Evolutionary conservation across 1,284 basidiomycete genomes (phyloP), one percentile per base, ranked within the genome.

Genomic region (Coniferiporia sulphurascens): DNA sequence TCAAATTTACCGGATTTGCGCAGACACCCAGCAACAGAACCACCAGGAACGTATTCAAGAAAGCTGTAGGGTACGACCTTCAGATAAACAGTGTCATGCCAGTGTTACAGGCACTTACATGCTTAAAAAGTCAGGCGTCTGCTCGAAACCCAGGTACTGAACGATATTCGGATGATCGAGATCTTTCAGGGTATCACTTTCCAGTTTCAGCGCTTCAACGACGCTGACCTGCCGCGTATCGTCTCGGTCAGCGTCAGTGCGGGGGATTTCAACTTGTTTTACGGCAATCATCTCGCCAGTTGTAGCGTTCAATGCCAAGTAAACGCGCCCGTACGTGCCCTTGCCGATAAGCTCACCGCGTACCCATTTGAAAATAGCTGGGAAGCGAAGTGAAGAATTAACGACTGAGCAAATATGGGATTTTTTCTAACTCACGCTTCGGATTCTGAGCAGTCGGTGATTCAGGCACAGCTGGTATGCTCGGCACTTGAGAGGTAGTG

Each of bases 271-370:
- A 52, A 99, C 97, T 74, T 99, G 97, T 75, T 99, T 99, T 65
- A 99, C 97, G 6, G 97, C 97, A 67, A 99, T 95, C 91, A 98
- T 96, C 73, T 99, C 96, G 59, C 96, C 96, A 0, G 95, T 98
- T 1, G 93, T 96, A n/a, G 92, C 93, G 72, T 99, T 99, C 63
- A 99, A 78, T 17, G 94, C 97, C 52, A 98, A 85, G 69, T 98
- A 99, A 34, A 99, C 97, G 53, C 91, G 85, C 6, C 96, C 96
- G 69, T 95, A 99, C 3, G 95, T 97, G 22, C 97, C 97, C 69
- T 92, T 94, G 46, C 97, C 97, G 65, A 99, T 98, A 48, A 98
- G 79, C 72, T 98, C 94, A 62, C 97, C 97, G 68, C 96, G 93
- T 55, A 98, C 93, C 96, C 97, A 99, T 70, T 95, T 95, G 80